These are phyloP conservation scores for Bisporella sp. DNA, from an alignment of 2,329 filamentous ascomycete species.

Conservation along the genomic window DNA sequence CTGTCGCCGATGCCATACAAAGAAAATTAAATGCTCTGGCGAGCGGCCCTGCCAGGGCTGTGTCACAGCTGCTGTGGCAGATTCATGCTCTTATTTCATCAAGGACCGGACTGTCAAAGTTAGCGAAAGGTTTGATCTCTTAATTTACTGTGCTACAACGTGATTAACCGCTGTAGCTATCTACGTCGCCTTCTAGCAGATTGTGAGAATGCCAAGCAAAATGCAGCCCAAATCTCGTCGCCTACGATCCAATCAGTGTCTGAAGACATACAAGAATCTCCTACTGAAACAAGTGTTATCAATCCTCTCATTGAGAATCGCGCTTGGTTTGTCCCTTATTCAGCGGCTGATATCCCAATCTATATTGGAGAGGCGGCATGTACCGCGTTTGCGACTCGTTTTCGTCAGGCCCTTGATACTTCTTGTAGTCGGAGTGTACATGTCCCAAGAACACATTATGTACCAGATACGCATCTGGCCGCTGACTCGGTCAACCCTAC, in stretches of 20 bases:
- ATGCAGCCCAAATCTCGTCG: not conserved
- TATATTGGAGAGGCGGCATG: slow-evolving; percentile 31
- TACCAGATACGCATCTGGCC: slow-evolving; percentile 4
- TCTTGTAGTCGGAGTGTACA: slow-evolving; percentile 19
- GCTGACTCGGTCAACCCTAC: slow-evolving; percentile 24
- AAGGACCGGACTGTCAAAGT: not conserved
- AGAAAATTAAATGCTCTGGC: slow-evolving; percentile 30
- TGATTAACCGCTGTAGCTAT: not conserved
- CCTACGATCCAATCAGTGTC: not conserved
- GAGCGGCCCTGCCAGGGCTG: slow-evolving; percentile 28
- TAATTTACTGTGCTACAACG: not conserved
- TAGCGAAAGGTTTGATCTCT: not conserved
- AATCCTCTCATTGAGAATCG: slow-evolving; percentile 30
- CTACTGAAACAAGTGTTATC: not conserved
- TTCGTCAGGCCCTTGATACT: slow-evolving; percentile 26
- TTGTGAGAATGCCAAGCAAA: not conserved
- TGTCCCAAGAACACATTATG: slow-evolving; percentile 28
- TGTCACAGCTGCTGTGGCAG: slow-evolving; percentile 8
- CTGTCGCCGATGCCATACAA: slow-evolving; percentile 8
- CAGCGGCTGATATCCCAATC: slow-evolving; percentile 27
- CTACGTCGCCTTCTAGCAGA: not conserved
- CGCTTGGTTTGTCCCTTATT: slow-evolving; percentile 30
- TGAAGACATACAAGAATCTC: not conserved
- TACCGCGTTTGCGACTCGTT: slow-evolving; percentile 30
- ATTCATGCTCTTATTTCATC: not conserved